Evolutionary conservation across 768 basidiomycete genomes (phyloP), one percentile per base, ranked within the genome.

Genomic region (Galerina sulciceps): DNA sequence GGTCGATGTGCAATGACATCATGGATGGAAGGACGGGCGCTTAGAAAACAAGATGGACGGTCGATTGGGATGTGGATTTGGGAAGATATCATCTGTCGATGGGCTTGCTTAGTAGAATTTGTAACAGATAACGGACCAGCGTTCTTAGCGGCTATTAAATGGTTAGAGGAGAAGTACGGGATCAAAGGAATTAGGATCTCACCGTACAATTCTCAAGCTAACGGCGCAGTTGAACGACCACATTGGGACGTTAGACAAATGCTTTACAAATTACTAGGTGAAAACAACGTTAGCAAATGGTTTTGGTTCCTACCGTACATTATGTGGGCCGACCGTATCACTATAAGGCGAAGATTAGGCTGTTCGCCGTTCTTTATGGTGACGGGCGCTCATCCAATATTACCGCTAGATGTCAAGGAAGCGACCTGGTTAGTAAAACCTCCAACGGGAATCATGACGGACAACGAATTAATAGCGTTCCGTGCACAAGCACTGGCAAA

Each of bases 41-140:
- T 72, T 1, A 57, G 52, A 50, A 55, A 61, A 1, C 67, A 73
- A 22, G 69, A 47, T 15, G 68, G 58, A 0, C 50, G 47, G 11
- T 49, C 62, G 0, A 60, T 75, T 10, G 69, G 59, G 0, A 47
- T 53, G 4, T 75, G 67, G 66, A 35, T 73, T 0, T 68, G 67
- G 9, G 64, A 69, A 58, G 71, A 77, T 10, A 68, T 77, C 4
- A 61, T 75, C 0, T 73, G 70, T 46, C 34, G 70, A 26, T 81
- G 79, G 79, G 80, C 78, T 2, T 67, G 71, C 15, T 17, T 79
- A 0, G 17, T 11, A 0, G 66, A 75, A 20, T 75, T 82, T 15
- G 71, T 81, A 0, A 79, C 75, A 15, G 80, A 83, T 57, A 83
- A 83, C 47, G 68, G 70, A 0, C 35, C 47, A 4, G 51, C 64